phyloP scores from a whole-genome alignment of 768 basidiomycete genomes.

The Galerina marginata region DNA sequence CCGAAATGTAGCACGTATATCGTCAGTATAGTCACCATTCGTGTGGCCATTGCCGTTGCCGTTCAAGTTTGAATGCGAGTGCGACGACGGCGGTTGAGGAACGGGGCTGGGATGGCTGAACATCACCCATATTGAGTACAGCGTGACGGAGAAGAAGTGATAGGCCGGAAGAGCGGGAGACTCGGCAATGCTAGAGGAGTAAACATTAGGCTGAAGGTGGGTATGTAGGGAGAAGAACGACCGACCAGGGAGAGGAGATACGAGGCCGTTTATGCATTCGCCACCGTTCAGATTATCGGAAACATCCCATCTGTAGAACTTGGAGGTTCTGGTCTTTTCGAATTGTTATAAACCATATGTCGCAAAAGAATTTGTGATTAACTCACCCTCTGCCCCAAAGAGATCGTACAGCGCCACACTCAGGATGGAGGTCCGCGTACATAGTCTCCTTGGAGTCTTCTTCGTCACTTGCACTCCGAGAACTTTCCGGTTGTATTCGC shows the following conservation, averaged over 20 bases:
- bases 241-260: slow-evolving; percentile 86
- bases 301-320: slow-evolving; percentile 83
- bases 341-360: slow-evolving; percentile 3
- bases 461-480: slow-evolving; percentile 71
- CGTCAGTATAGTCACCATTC: too few species aligned
- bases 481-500: slow-evolving; percentile 53
- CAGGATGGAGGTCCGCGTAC: slow-evolving; percentile 81
- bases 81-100: slow-evolving; percentile 17
- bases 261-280: slow-evolving; percentile 85
- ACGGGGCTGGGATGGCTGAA: slow-evolving; percentile 60
- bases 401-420: slow-evolving; percentile 93
- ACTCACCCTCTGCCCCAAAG: slow-evolving; percentile 91
- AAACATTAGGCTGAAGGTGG: neutral
- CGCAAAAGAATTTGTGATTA: neutral
- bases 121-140: slow-evolving; percentile 92
- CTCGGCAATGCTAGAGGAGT: slow-evolving; percentile 64
- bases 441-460: slow-evolving; percentile 50
- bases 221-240: slow-evolving; percentile 12
- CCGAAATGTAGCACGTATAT: too few species aligned
- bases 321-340: slow-evolving; percentile 60
- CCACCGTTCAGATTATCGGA: slow-evolving; percentile 98
- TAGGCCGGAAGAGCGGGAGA: slow-evolving; percentile 79
- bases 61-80: too few species aligned
- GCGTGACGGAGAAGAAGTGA: slow-evolving; percentile 95
- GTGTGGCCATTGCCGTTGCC: slow-evolving; percentile 27